Percentiles rank a stretch among this genome's conserved stretches.
Evolutionary conservation across 73 alveolate species (phyloP).

Genomic region (Urostyla sp.): DNA sequence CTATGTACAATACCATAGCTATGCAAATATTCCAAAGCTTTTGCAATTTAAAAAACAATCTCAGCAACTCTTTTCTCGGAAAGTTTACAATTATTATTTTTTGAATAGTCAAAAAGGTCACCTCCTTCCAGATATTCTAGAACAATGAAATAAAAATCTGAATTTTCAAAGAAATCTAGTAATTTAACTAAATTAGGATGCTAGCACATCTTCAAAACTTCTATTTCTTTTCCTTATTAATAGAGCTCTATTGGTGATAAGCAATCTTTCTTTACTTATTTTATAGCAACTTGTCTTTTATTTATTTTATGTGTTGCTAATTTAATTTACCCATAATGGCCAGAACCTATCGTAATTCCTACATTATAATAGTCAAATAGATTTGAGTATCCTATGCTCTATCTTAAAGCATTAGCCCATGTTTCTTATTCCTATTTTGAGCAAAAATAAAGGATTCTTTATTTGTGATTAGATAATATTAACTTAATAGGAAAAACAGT

Average conservation of each 20-base stretch:
- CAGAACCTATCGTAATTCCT: constrained; percentile 72
- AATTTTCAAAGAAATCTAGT: constrained; percentile 72
- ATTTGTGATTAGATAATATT: constrained; percentile 61
- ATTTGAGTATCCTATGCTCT: constrained; percentile 68
- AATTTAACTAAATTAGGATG: constrained; percentile 71
- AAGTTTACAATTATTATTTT: constrained; percentile 52
- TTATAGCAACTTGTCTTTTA: constrained; percentile 1
- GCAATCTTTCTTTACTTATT: neutral
- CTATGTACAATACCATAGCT: constrained; percentile 74
- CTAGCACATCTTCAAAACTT: constrained; percentile 74
- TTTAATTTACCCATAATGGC: constrained; percentile 74
- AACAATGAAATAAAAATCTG: constrained; percentile 64
- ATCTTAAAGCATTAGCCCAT: constrained; percentile 72
- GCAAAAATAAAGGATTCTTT: constrained; percentile 67
- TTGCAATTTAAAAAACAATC: constrained; percentile 51
- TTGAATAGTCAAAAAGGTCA: constrained; percentile 69
- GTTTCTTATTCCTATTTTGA: constrained; percentile 59
- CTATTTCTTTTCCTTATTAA: constrained; percentile 73
- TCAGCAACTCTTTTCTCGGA: constrained; percentile 62
- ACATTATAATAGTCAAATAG: constrained; percentile 67
- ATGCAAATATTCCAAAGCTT: constrained; percentile 59
- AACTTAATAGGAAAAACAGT: constrained; percentile 44
- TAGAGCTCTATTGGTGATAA: constrained; percentile 17
- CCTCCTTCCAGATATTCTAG: constrained; percentile 81
- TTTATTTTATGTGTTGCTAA: constrained; percentile 44